Conservation (phyloP, 2,329 filamentous ascomycete species). For the Arthroderma uncinatum region DNA sequence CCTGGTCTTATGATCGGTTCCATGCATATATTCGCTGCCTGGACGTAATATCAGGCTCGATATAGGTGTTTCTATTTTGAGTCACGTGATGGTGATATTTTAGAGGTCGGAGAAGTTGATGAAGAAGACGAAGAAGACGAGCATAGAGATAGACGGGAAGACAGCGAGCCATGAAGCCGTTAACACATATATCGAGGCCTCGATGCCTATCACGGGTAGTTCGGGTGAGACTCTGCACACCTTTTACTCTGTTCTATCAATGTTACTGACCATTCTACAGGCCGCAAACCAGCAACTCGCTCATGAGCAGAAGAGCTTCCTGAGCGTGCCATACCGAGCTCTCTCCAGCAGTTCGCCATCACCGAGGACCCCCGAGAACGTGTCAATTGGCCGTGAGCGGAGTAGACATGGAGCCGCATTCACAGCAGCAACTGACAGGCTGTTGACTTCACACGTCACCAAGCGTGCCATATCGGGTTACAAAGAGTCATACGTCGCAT, state of each 20-base stretch:
- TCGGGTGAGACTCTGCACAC: background rate
- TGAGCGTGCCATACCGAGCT: background rate
- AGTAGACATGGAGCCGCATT: background rate
- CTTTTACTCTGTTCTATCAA: too few species aligned
- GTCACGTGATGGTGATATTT: background rate
- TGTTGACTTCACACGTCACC: background rate
- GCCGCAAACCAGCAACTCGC: background rate
- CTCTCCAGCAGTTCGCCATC: background rate
- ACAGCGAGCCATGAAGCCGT: background rate
- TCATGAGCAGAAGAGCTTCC: background rate
- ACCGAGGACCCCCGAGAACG: background rate
- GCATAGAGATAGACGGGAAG: background rate
- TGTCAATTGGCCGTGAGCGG: background rate
- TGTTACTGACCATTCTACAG: background rate
- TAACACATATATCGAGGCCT: background rate
- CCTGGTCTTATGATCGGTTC: background rate
- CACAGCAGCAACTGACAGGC: background rate
- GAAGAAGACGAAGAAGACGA: background rate
- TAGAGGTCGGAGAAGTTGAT: background rate
- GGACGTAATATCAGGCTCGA: background rate
- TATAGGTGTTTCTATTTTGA: background rate
- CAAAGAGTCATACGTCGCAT: constrained; percentile 62
- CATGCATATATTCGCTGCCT: background rate
- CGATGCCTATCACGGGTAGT: background rate
- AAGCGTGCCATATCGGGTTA: background rate